These are phyloP conservation scores for Hypoxylon intermedium DNA, from an alignment of 495 filamentous ascomycete species.

Conservation along the genomic window DNA sequence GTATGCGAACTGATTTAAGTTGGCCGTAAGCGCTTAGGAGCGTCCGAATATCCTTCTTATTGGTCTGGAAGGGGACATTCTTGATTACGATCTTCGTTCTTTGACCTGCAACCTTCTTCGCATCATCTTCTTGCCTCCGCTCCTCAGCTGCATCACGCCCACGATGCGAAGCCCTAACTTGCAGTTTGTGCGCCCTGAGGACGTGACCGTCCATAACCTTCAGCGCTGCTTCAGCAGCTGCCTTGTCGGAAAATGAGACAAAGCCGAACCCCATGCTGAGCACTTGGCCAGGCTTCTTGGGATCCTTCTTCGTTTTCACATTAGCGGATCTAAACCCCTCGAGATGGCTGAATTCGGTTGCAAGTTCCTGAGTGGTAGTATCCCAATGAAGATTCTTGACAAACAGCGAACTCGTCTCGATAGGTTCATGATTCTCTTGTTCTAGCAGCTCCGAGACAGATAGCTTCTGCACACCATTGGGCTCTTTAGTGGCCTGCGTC, in stretches of 20 bases:
- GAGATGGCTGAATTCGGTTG: conserved; percentile 76
- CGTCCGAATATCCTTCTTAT: conserved; percentile 85
- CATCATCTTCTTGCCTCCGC: conserved; percentile 74
- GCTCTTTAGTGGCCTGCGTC: conserved; percentile 26
- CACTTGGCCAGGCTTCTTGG: conserved; percentile 79
- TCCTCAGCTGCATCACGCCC: conserved; percentile 87
- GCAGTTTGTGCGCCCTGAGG: conserved; percentile 83
- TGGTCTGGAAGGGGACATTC: conserved; percentile 95
- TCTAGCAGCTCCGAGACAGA: conserved; percentile 61
- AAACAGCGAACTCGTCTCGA: conserved; percentile 81
- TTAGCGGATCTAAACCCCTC: conserved; percentile 84
- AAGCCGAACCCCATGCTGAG: conserved; percentile 98
- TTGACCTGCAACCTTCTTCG: conserved; percentile 72
- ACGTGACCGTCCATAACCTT: conserved; percentile 84
- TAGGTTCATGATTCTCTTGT: conserved; percentile 59
- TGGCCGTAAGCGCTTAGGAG: conserved; percentile 90
- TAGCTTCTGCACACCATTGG: conserved; percentile 50
- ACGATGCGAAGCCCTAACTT: conserved; percentile 83
- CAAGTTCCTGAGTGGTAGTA: conserved; percentile 78
- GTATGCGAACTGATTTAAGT: conserved; percentile 87
- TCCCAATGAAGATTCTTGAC: conserved; percentile 91
- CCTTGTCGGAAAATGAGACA: conserved; percentile 80
- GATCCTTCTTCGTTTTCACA: conserved; percentile 86
- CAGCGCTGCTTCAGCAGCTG: conserved; percentile 77
- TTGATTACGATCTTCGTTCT: conserved; percentile 96